Conservation (phyloP, 495 filamentous ascomycete species). For the Lasiosphaeriaceae sp. region DNA sequence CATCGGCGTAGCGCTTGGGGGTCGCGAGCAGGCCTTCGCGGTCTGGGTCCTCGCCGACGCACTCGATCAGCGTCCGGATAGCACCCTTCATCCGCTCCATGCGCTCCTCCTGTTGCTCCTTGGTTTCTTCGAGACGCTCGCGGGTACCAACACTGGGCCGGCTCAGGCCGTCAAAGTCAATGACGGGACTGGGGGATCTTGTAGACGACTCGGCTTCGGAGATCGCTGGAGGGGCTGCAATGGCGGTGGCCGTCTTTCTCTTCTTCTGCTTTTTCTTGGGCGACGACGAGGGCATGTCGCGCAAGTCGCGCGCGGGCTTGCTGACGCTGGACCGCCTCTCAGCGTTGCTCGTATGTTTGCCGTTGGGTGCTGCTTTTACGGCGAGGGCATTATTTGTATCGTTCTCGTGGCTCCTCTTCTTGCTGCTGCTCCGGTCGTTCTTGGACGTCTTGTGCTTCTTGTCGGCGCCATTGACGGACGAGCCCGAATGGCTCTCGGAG, state of each 20-base stretch:
- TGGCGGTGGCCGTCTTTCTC: constrained; percentile 16
- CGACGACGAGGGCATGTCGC: constrained; percentile 59
- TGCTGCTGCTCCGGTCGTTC: constrained; percentile 13
- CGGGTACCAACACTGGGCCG: constrained; percentile 74
- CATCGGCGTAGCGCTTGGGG: constrained; percentile 88
- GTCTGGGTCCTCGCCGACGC: constrained; percentile 91
- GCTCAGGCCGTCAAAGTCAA: constrained; percentile 73
- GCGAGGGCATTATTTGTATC: constrained; percentile 9
- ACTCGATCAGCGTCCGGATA: constrained; percentile 87
- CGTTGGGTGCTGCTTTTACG: constrained; percentile 19
- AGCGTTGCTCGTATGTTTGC: constrained; percentile 17
- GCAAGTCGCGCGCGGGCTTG: constrained; percentile 68
- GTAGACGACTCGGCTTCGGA: constrained; percentile 21
- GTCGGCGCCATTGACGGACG: constrained; percentile 8
- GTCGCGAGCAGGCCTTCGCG: constrained; percentile 85
- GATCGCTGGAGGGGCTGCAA: constrained; percentile 2
- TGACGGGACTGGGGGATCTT: constrained; percentile 56
- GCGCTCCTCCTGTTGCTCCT: constrained; percentile 65
- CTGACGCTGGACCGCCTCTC: constrained; percentile 52
- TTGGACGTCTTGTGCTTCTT: constrained; percentile 9
- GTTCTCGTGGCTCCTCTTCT: constrained; percentile 14
- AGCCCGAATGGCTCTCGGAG: constrained; percentile 23
- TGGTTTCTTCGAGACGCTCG: constrained; percentile 72
- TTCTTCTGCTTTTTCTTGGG: constrained; percentile 39
- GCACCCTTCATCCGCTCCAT: constrained; percentile 78